Conservation (phyloP, 2,329 filamentous ascomycete species). For the Alternaria infectoria region DNA sequence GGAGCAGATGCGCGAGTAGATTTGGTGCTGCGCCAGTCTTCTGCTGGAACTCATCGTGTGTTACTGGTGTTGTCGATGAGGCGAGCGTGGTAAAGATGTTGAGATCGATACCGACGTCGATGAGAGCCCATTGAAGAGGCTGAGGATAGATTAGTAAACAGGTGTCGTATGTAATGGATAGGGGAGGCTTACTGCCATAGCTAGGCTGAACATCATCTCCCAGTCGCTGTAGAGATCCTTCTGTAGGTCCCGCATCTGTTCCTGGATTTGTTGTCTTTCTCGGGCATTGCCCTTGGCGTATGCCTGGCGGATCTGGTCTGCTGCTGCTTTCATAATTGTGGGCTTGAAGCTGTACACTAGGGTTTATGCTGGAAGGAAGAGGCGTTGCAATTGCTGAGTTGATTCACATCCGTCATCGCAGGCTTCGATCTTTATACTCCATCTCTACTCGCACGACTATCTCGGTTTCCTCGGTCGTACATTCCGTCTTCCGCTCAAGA, state of each 20-base stretch:
- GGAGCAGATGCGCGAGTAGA: conserved; percentile 42
- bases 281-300: conserved; percentile 24
- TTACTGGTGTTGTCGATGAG: conserved; percentile 10
- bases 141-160: not conserved
- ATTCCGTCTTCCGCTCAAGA: not conserved
- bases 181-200: not conserved
- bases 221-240: conserved; percentile 32
- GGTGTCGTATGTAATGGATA: not conserved
- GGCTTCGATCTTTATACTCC: not conserved
- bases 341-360: not conserved
- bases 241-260: conserved; percentile 35
- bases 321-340: conserved; percentile 28
- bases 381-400: not conserved
- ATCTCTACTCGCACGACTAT: not conserved
- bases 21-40: conserved; percentile 31
- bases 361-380: not conserved
- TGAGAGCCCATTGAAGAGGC: not conserved
- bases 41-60: conserved; percentile 23
- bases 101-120: not conserved
- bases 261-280: conserved; percentile 28
- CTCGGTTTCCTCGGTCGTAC: not conserved
- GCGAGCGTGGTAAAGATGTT: not conserved
- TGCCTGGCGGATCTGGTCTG: conserved; percentile 26
- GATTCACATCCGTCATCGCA: not conserved
- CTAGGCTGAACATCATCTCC: conserved; percentile 25